Conservation (phyloP, 2,329 filamentous ascomycete species). For the Fusarium aywerte region DNA sequence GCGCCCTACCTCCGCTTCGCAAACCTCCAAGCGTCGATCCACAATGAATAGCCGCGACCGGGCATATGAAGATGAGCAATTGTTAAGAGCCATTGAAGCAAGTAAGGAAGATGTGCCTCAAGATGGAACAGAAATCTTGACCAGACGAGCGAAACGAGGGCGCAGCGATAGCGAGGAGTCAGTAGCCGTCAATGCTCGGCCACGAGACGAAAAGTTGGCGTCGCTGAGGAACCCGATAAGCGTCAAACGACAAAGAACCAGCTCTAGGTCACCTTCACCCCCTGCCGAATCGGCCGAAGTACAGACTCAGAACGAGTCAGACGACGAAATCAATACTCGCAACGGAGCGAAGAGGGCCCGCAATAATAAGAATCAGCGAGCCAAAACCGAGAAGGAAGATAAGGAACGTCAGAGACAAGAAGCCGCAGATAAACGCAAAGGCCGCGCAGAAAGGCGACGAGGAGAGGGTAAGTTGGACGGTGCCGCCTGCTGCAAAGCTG, state of each 20-base stretch:
- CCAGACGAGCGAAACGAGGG: conserved; percentile 80
- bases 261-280: conserved; percentile 76
- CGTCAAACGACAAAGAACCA: conserved; percentile 85
- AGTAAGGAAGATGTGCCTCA: conserved; percentile 82
- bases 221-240: conserved; percentile 72
- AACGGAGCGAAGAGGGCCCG: conserved; percentile 70
- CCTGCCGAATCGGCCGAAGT: conserved; percentile 58
- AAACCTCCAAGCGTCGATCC: conserved; percentile 80
- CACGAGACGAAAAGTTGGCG: conserved; percentile 39
- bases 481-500: neutral
- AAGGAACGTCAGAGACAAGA: conserved; percentile 79
- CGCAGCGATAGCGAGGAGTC: conserved; percentile 96
- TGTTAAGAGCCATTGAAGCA: conserved; percentile 91
- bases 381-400: conserved; percentile 76
- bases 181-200: conserved; percentile 54
- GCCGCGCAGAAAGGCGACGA: conserved; percentile 81
- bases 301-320: conserved; percentile 71
- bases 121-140: conserved; percentile 61
- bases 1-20: conserved; percentile 61
- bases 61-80: conserved; percentile 92
- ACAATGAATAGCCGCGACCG: conserved; percentile 98
- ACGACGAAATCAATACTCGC: conserved; percentile 70
- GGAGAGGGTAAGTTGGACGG: conserved; percentile 72
- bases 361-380: conserved; percentile 68
- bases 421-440: conserved; percentile 82